These are phyloP conservation scores for Trichophyton schoenleinii DNA, from an alignment of 2,329 filamentous ascomycete species.

Conservation along the genomic window DNA sequence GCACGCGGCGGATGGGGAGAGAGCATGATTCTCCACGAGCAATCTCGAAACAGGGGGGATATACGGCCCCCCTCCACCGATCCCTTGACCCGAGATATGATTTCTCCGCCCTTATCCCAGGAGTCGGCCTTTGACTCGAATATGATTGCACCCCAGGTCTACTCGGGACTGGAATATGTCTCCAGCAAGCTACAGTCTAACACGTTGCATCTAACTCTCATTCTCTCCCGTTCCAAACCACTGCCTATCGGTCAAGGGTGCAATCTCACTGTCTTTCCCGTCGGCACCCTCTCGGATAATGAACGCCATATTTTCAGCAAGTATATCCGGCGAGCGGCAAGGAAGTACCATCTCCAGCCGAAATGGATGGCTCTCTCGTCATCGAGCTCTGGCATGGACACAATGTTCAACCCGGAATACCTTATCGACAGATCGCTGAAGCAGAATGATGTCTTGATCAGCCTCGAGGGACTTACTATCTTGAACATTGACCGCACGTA, in stretches of 20 bases:
- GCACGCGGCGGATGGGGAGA: not conserved
- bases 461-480: slow-evolving; percentile 32
- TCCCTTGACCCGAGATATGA: slow-evolving; percentile 28
- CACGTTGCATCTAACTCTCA: slow-evolving; percentile 29
- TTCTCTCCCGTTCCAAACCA: slow-evolving; percentile 30
- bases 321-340: slow-evolving; percentile 25
- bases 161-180: slow-evolving; percentile 32
- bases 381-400: not conserved
- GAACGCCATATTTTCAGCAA: slow-evolving; percentile 23
- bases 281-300: slow-evolving; percentile 21
- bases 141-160: slow-evolving; percentile 20
- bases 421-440: slow-evolving; percentile 32
- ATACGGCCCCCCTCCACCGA: not conserved
- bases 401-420: slow-evolving; percentile 19
- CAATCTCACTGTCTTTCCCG: slow-evolving; percentile 29
- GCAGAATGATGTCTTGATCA: slow-evolving; percentile 35
- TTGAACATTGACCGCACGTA: slow-evolving; percentile 36
- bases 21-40: not conserved
- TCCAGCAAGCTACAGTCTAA: slow-evolving; percentile 29
- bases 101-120: slow-evolving; percentile 30
- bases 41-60: slow-evolving; percentile 1
- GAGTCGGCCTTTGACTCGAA: slow-evolving; percentile 28
- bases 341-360: slow-evolving; percentile 27
- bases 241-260: slow-evolving; percentile 27
- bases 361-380: slow-evolving; percentile 27